phyloP scores from a whole-genome alignment of 2,329 filamentous ascomycete genomes.

The Ophiostoma pallidulum region DNA sequence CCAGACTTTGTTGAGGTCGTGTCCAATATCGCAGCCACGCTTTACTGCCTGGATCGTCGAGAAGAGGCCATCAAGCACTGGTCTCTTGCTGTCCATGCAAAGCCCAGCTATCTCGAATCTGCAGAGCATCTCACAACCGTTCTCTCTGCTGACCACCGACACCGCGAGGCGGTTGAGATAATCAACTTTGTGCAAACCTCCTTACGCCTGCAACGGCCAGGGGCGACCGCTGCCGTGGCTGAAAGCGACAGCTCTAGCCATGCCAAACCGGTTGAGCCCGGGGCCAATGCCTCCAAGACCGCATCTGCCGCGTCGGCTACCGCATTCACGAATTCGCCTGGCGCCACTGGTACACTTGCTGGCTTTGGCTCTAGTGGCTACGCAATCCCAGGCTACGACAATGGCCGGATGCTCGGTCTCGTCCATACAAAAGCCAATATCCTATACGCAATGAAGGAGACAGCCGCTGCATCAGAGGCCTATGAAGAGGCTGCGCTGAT shows the following conservation, averaged over 20 bases:
- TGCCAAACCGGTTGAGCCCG: not conserved
- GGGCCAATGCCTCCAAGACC: not conserved
- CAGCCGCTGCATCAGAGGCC: constrained; percentile 68
- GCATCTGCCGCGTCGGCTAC: not conserved
- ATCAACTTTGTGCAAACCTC: constrained; percentile 77
- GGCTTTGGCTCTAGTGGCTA: constrained; percentile 76
- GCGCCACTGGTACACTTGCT: constrained; percentile 20
- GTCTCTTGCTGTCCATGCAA: constrained; percentile 71
- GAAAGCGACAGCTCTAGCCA: not conserved
- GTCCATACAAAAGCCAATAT: constrained; percentile 98
- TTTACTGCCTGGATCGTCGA: constrained; percentile 72
- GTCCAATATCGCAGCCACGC: constrained; percentile 83
- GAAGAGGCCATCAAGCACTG: constrained; percentile 81
- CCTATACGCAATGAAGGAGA: constrained; percentile 82
- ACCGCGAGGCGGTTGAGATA: constrained; percentile 74
- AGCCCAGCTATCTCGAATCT: constrained; percentile 86
- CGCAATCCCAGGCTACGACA: constrained; percentile 73
- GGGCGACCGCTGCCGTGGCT: not conserved
- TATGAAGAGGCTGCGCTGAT: constrained; percentile 95
- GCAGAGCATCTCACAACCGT: constrained; percentile 89
- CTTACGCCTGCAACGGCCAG: constrained; percentile 38
- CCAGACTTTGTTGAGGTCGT: constrained; percentile 76
- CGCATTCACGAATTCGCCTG: not conserved
- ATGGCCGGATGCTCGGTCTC: constrained; percentile 84
- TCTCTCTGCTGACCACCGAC: constrained; percentile 70